Base-by-base conservation (phyloP, 108 stramenopile species). In the Licmophora abbreviata region DNA sequence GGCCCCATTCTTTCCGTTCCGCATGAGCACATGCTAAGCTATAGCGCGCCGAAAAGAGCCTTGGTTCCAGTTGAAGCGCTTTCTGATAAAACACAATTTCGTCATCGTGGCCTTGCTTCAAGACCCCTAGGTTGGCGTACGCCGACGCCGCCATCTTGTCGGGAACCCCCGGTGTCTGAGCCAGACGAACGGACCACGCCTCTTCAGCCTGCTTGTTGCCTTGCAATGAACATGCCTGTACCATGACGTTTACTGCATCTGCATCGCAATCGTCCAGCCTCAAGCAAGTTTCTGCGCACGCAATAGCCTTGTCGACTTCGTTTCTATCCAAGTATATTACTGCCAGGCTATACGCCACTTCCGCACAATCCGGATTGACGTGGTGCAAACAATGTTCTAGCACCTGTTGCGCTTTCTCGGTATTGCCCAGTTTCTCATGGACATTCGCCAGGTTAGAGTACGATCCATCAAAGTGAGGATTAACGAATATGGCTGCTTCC, bases 401-500 rank as follows among this genome's bases (percentile, higher is more conserved):
- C 6, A 68, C 69, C 33, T 63, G n/a, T 46, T 56, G 44, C 5
- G 69, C 65, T 50, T 71, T 67, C 2, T 21, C 41, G 14, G 17
- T 51, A 0, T 54, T 25, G 0, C 56, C 56, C 26, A 52, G 29
- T 38, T 64, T 59, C 43, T 50, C 41, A 24, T 49, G 34, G 12
- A 45, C 33, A 33, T 50, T 25, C 11, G 69, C 65, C 31, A 71
- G 48, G 27, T 58, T 11, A 4, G 58, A 53, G 51, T 77, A 77
- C 10, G 60, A 23, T 8, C 46, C 61, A 43, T 77, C 75, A 55
- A 53, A 77, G 14, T 49, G 27, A 3, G 76, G 76, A 43, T 77
- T 77, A 31, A 72, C 31, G 20, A 44, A 52, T 29, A 77, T 48
- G 35, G 76, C 76, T 3, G 66, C 71, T 32, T 72, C 66, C 48